Evolutionary conservation across 2,329 filamentous ascomycete genomes (phyloP), one percentile per base, ranked within the genome.

Genomic region (Fusarium tuaranense): DNA sequence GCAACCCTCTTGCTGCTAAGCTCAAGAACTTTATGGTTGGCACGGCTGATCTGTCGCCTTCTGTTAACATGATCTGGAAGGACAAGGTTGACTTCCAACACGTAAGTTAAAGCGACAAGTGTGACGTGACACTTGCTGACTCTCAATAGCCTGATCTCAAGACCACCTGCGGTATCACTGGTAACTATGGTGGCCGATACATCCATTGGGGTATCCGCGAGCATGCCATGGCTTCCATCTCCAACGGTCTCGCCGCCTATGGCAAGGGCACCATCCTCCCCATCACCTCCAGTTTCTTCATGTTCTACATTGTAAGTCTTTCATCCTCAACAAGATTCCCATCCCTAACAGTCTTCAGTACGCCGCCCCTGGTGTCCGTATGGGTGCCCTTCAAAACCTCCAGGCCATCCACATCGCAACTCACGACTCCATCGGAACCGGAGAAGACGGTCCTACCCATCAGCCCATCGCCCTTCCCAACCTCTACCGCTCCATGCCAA

Each of bases 401-500:
- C 87, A 89, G 63, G 82, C 85, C 32, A 91, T 92, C 62, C 90
- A 92, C 76, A 84, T 88, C 36, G 90, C 89, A 2, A 92, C 90
- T 0, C 90, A 92, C 79, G 90, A 92, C 81, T 87, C 85, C 9
- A 88, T 91, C 55, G 90, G 87, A 22, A 88, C 85, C 41, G 90
- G 90, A 2, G 87, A 92, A 72, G 87, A 92, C 71, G 90, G 90
- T 0, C 90, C 89, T 0, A 92, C 90, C 0, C 90, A 92, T 72
- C 90, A 92, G 78, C 90, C 90, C 3, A 87, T 92, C 34, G 90
- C 87, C 39, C 82, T 92, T 0, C 86, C 87, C 12, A 80, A 86
- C 0, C 82, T 92, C 3, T 92, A 89, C 78, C 87, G 90, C 6
- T 87, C 89, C 27, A 92, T 92, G 89, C 90, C 90, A 0, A 91